Evolutionary conservation across 2,329 filamentous ascomycete species (phyloP).

Genomic region (Fonsecaea pugnacius): DNA sequence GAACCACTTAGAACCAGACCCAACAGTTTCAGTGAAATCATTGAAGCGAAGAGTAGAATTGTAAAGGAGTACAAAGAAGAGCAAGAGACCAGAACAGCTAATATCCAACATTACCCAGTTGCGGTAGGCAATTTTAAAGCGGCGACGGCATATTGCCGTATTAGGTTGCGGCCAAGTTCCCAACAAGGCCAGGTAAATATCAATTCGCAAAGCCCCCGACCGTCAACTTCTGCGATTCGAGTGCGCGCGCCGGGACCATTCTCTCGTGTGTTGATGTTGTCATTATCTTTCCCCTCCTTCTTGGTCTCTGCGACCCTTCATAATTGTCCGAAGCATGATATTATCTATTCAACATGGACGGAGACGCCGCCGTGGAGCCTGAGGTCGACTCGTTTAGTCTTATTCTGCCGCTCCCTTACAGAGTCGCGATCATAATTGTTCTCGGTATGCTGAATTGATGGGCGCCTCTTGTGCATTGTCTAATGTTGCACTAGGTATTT

Average conservation of each 20-base stretch:
- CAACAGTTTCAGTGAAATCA: not conserved
- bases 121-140: not conserved
- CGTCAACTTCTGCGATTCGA: not conserved
- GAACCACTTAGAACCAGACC: not conserved
- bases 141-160: not conserved
- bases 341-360: constrained; percentile 33
- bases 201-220: not conserved
- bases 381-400: constrained; percentile 81
- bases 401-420: constrained; percentile 84
- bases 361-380: constrained; percentile 38
- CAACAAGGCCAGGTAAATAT: not conserved
- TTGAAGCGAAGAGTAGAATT: too few relatives aligned
- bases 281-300: not conserved
- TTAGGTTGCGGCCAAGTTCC: not conserved
- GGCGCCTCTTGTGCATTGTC: constrained; percentile 3
- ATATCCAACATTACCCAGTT: not conserved
- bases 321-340: constrained; percentile 29
- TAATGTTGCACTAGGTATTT: constrained; percentile 66
- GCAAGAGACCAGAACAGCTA: too few relatives aligned
- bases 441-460: constrained; percentile 63
- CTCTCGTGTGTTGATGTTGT: not conserved
- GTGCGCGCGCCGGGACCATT: not conserved
- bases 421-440: constrained; percentile 82
- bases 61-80: too few relatives aligned
- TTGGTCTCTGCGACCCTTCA: not conserved